Evolutionary conservation across 164 flowering plant species (phyloP).

Genomic region (Magnolia kwangsiensis): DNA sequence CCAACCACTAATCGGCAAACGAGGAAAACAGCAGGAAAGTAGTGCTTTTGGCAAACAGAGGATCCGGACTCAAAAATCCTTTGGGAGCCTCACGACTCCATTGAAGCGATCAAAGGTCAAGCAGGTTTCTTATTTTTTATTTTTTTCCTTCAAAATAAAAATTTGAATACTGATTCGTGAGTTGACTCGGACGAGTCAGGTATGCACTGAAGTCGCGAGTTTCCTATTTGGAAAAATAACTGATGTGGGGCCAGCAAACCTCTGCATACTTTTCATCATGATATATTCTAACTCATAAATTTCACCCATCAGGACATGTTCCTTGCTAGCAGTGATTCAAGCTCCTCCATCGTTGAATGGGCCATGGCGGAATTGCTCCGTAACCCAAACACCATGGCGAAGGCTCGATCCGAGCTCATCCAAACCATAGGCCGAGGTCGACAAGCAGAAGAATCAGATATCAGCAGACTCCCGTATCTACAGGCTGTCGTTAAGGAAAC

Average conservation of each 20-base stretch:
- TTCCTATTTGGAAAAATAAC: too few species aligned
- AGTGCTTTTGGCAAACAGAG: too few species aligned
- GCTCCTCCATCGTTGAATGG: not conserved
- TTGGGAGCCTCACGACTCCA: too few species aligned
- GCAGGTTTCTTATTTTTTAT: not conserved
- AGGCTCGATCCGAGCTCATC: not conserved
- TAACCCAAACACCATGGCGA: slow-evolving; percentile 2
- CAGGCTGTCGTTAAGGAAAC: slow-evolving; percentile 21
- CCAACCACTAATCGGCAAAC: too few species aligned
- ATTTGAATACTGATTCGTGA: not conserved
- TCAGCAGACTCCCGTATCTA: slow-evolving; percentile 15
- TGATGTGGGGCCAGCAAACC: too few species aligned
- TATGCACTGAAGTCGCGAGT: too few species aligned
- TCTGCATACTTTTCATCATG: too few species aligned
- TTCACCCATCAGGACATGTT: not conserved
- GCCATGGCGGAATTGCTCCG: slow-evolving; percentile 5
- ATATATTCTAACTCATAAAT: too few species aligned
- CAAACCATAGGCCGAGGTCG: not conserved
- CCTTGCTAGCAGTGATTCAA: not conserved
- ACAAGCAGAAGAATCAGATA: slow-evolving; percentile 17
- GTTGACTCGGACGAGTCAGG: not conserved
- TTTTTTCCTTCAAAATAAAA: too few species aligned
- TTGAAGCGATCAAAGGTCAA: not conserved
- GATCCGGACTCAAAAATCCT: too few species aligned
- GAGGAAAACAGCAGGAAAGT: too few species aligned